Conservation (phyloP, 2,329 filamentous ascomycete genomes). For the Colletotrichum higginsianum region DNA sequence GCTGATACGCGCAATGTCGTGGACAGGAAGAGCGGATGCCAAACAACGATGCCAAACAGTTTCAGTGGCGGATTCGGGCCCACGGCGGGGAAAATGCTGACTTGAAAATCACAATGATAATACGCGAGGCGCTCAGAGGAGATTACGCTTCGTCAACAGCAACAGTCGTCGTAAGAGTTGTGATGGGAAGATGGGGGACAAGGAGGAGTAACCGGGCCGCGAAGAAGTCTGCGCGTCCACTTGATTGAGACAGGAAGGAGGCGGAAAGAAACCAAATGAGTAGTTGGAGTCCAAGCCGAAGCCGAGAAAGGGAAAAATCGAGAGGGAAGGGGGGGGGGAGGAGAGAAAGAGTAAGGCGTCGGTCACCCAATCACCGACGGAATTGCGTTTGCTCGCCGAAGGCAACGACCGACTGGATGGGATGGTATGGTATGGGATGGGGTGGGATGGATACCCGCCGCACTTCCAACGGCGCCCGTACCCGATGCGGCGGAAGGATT, state of each 20-base stretch:
- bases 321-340: not conserved
- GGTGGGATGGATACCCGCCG: not conserved
- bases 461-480: slow-evolving; percentile 20
- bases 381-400: slow-evolving; percentile 25
- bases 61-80: slow-evolving; percentile 14
- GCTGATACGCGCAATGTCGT: slow-evolving; percentile 41
- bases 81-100: slow-evolving; percentile 9
- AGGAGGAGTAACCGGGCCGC: slow-evolving; percentile 11
- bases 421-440: too few relatives aligned
- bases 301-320: not conserved
- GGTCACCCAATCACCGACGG: slow-evolving; percentile 16
- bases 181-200: not conserved
- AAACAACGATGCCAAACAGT: slow-evolving; percentile 35
- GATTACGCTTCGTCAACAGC: not conserved
- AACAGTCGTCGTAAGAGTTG: slow-evolving; percentile 22
- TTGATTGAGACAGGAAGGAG: slow-evolving; percentile 13
- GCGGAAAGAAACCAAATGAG: not conserved
- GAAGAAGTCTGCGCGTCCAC: slow-evolving; percentile 30
- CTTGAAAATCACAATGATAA: not conserved
- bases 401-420: not conserved
- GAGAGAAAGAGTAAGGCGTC: not conserved
- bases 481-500: slow-evolving; percentile 32
- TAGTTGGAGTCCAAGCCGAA: not conserved
- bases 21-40: slow-evolving; percentile 27
- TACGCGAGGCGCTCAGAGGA: not conserved